Evolutionary conservation across 352 stramenopile species (phyloP).

Genomic region (Phytophthora boehmeriae): DNA sequence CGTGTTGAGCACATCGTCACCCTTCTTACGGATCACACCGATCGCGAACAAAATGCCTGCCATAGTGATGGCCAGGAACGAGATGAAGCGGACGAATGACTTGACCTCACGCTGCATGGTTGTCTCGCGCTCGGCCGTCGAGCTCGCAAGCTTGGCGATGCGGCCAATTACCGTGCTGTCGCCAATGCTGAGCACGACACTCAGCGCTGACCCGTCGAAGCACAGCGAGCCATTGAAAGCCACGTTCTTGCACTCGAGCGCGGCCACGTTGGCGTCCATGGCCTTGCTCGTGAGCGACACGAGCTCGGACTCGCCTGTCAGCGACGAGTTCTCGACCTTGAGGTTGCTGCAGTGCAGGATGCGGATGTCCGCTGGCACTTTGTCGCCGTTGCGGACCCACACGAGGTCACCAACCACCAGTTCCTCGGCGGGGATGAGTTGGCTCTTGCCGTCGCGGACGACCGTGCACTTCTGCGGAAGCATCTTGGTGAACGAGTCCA

Average conservation of each 20-base stretch:
- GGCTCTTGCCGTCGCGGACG: conserved; percentile 48
- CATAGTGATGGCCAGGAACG: conserved; percentile 40
- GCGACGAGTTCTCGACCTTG: conserved; percentile 71
- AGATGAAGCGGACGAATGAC: conserved; percentile 54
- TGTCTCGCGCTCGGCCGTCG: conserved; percentile 33
- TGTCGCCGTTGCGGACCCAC: conserved; percentile 55
- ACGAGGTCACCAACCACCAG: conserved; percentile 60
- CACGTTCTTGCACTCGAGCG: conserved; percentile 55
- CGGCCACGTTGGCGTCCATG: conserved; percentile 34
- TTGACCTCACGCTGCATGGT: conserved; percentile 57
- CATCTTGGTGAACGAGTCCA: conserved; percentile 64
- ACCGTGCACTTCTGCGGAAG: conserved; percentile 45
- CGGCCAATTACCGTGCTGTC: conserved; percentile 60
- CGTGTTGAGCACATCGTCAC: conserved; percentile 39
- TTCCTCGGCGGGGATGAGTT: conserved; percentile 48
- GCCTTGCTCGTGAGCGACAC: too few species aligned
- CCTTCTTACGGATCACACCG: conserved; percentile 40
- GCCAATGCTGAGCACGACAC: conserved; percentile 49
- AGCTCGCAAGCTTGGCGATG: conserved; percentile 52
- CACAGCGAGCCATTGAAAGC: conserved; percentile 55
- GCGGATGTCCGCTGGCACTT: conserved; percentile 55
- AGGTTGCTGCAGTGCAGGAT: conserved; percentile 54
- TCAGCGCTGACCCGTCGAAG: conserved; percentile 48
- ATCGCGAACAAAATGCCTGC: conserved; percentile 35
- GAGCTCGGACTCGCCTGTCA: conserved; percentile 65